Conservation (phyloP, 371 early-diverging fungal genomes). For the Syncephalastrum monosporum region DNA sequence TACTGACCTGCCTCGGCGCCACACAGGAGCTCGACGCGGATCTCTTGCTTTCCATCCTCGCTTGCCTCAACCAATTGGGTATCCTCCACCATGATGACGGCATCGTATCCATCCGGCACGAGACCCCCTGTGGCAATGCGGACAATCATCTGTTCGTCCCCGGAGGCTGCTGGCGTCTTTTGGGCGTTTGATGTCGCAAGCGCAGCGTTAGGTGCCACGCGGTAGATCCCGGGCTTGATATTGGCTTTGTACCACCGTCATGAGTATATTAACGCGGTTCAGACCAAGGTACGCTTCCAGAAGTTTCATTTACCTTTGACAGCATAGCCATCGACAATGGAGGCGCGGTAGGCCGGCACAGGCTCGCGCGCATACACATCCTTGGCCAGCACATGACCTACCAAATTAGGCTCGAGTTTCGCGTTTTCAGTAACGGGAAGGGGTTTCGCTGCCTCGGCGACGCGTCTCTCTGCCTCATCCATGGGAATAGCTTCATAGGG, state of each 20-base stretch:
- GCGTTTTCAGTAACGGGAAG: slow-evolving; percentile 25
- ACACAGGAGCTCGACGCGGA: slow-evolving; percentile 54
- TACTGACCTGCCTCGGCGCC: slow-evolving; percentile 51
- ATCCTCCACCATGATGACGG: slow-evolving; percentile 94
- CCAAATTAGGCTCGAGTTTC: slow-evolving; percentile 12
- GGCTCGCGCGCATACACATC: slow-evolving; percentile 72
- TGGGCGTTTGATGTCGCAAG: too few relatives aligned
- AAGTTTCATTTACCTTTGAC: slow-evolving; percentile 59
- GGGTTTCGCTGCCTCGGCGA: slow-evolving; percentile 40
- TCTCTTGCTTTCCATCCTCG: slow-evolving; percentile 61
- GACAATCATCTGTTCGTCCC: slow-evolving; percentile 55
- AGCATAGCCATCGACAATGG: slow-evolving; percentile 93
- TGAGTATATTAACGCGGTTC: too few relatives aligned
- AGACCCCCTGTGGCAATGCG: slow-evolving; percentile 90
- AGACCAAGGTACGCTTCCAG: too few relatives aligned
- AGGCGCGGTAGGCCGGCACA: slow-evolving; percentile 87
- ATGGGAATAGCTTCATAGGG: slow-evolving; percentile 81
- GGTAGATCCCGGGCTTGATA: too few relatives aligned
- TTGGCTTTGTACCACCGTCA: too few relatives aligned
- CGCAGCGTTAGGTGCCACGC: too few relatives aligned
- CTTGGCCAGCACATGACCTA: slow-evolving; percentile 74
- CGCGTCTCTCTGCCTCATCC: slow-evolving; percentile 61
- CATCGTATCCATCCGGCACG: slow-evolving; percentile 78
- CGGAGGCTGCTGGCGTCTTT: slow-evolving; percentile 2
- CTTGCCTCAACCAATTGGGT: slow-evolving; percentile 64